Evolutionary conservation across 495 filamentous ascomycete genomes (phyloP).

Genomic region (Daldinia caldariorum): DNA sequence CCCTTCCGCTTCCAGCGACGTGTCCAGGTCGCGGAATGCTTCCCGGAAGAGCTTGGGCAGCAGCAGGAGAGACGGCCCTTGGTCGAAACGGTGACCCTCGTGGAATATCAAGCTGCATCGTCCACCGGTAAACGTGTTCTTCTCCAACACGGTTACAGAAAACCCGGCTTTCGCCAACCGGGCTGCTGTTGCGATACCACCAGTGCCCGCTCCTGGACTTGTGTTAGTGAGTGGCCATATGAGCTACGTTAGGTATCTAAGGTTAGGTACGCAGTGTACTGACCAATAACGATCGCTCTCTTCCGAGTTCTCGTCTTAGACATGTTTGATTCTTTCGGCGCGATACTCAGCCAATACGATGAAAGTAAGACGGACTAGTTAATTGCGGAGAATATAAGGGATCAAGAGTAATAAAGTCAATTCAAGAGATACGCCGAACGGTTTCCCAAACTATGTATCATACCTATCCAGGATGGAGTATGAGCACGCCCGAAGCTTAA

Average conservation of each 20-base stretch:
- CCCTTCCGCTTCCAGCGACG: slow-evolving; percentile 66
- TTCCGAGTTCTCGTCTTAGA: slow-evolving; percentile 36
- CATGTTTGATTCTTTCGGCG: slow-evolving; percentile 7
- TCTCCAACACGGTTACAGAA: slow-evolving; percentile 72
- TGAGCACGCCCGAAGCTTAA: background rate
- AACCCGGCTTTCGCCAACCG: slow-evolving; percentile 73
- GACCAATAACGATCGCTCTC: slow-evolving; percentile 61
- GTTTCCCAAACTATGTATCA: background rate
- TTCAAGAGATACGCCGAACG: background rate
- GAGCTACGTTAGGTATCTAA: background rate
- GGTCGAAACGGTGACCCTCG: slow-evolving; percentile 72
- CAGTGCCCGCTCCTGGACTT: slow-evolving; percentile 68
- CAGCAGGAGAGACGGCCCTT: slow-evolving; percentile 74
- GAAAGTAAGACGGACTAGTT: background rate
- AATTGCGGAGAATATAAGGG: background rate
- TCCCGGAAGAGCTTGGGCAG: slow-evolving; percentile 72
- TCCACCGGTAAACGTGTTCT: slow-evolving; percentile 73
- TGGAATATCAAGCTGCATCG: slow-evolving; percentile 67
- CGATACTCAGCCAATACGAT: no score
- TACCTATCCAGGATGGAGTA: background rate
- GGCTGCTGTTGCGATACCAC: slow-evolving; percentile 72
- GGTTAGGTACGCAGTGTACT: slow-evolving; percentile 13
- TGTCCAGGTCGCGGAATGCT: slow-evolving; percentile 70
- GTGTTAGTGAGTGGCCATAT: slow-evolving; percentile 16
- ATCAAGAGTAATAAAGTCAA: background rate